Conservation (phyloP, 1,284 basidiomycete genomes). For the Sanguinoderma infundibulare region DNA sequence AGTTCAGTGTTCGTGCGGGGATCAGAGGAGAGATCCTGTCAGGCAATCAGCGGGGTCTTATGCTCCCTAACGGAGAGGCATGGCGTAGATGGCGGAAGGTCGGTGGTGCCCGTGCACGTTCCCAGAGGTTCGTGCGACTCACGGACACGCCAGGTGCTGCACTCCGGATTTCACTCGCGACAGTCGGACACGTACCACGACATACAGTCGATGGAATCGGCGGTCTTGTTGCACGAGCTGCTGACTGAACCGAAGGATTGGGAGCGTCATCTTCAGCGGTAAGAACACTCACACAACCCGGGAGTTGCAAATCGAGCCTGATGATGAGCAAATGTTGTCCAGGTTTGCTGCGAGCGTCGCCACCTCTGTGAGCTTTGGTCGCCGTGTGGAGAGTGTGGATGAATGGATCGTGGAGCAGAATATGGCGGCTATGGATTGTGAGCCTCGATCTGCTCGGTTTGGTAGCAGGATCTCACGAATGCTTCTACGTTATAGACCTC, state of each 20-base stretch:
- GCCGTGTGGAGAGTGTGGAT: conserved; percentile 48
- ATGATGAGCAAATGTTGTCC: not conserved
- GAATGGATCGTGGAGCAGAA: conserved; percentile 53
- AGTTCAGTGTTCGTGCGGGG: no score
- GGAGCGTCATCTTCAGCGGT: conserved; percentile 50
- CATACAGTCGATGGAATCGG: conserved; percentile 56
- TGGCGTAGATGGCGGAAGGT: conserved; percentile 60
- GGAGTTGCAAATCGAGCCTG: not conserved
- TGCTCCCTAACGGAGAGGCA: conserved; percentile 48
- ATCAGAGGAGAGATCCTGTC: conserved; percentile 53
- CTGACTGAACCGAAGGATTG: conserved; percentile 44
- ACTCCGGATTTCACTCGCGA: conserved; percentile 46
- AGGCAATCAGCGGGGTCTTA: conserved; percentile 50
- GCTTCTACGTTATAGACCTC: conserved; percentile 33
- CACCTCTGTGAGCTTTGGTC: conserved; percentile 50
- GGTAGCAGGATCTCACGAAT: not conserved
- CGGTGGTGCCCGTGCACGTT: not conserved
- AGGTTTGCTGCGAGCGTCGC: conserved; percentile 53
- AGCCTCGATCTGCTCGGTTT: conserved; percentile 15
- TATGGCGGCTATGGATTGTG: conserved; percentile 48
- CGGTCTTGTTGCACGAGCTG: conserved; percentile 48
- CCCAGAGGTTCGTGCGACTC: no score
- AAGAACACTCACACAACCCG: not conserved
- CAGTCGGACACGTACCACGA: conserved; percentile 48
- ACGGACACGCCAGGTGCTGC: conserved; percentile 53